Conservation (phyloP, 768 basidiomycete species). For the Suillus lakei region DNA sequence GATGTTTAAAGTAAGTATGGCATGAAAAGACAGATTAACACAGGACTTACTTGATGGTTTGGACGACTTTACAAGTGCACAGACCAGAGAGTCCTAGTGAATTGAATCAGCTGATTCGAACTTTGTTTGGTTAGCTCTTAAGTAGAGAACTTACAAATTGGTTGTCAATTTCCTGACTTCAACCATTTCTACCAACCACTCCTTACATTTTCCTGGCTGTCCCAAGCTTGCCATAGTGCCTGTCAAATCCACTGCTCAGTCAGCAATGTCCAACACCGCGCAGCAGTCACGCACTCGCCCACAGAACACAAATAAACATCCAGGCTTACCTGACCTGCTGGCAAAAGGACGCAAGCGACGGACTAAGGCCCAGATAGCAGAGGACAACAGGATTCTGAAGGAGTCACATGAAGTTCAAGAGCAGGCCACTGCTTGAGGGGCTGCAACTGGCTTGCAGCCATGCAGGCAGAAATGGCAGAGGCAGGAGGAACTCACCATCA, state of each 20-base stretch:
- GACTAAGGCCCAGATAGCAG: conserved; percentile 16
- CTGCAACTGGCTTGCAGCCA: neutral
- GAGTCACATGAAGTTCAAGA: conserved; percentile 1
- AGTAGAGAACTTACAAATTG: conserved; percentile 2
- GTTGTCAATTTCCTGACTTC: neutral
- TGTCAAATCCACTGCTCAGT: conserved; percentile 17
- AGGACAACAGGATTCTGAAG: conserved; percentile 10
- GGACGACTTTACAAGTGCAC: neutral
- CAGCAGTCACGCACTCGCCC: neutral
- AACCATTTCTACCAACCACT: neutral
- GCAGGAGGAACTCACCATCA: neutral
- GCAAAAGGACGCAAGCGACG: conserved; percentile 1
- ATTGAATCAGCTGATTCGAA: neutral
- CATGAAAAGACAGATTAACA: neutral
- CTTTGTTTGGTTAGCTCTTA: neutral
- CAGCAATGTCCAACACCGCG: neutral
- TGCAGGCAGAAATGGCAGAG: conserved; percentile 7
- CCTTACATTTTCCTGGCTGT: neutral
- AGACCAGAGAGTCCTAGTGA: neutral
- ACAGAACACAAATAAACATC: conserved; percentile 10
- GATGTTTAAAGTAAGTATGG: conserved; percentile 1
- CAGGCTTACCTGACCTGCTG: conserved; percentile 11
- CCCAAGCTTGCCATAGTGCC: neutral
- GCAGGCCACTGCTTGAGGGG: neutral
- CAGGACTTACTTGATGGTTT: neutral